phyloP scores from a whole-genome alignment of 2,329 filamentous ascomycete genomes.

The Aureobasidium namibiae region DNA sequence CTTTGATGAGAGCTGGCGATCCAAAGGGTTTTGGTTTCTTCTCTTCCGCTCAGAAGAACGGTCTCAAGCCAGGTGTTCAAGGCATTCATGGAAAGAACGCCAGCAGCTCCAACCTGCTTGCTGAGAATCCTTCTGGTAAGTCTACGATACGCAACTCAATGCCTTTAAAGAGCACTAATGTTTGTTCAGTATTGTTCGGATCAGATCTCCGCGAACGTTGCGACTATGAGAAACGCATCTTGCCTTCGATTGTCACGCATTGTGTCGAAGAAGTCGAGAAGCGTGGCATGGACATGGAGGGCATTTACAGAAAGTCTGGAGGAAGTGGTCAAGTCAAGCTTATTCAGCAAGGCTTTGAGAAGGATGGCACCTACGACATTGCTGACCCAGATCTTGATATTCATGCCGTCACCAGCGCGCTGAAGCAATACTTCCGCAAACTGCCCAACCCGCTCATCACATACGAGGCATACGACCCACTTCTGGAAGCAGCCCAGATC shows the following conservation, averaged over 20 bases:
- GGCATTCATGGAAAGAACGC: slow-evolving; percentile 33
- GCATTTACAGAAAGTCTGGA: slow-evolving; percentile 95
- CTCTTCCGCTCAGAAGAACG: slow-evolving; percentile 25
- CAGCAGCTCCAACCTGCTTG: slow-evolving; percentile 35
- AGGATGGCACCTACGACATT: slow-evolving; percentile 72
- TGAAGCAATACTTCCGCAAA: slow-evolving; percentile 97
- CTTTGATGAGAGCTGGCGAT: slow-evolving; percentile 12
- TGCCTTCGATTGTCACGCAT: slow-evolving; percentile 81
- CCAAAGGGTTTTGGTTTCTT: slow-evolving; percentile 27
- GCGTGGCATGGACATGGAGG: slow-evolving; percentile 93
- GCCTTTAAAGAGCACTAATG: not conserved
- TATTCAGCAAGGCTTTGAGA: slow-evolving; percentile 88
- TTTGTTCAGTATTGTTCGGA: slow-evolving; percentile 60
- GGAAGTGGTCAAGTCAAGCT: slow-evolving; percentile 83
- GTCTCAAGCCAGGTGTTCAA: slow-evolving; percentile 22
- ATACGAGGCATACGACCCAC: slow-evolving; percentile 81
- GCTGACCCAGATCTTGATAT: slow-evolving; percentile 92
- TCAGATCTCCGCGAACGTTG: slow-evolving; percentile 80
- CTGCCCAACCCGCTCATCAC: slow-evolving; percentile 83
- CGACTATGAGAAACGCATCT: slow-evolving; percentile 79
- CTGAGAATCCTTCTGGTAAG: slow-evolving; percentile 27
- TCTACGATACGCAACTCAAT: not conserved
- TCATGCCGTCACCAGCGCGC: slow-evolving; percentile 84
- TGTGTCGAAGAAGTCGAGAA: slow-evolving; percentile 96
- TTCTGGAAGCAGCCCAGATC: slow-evolving; percentile 63